These are phyloP conservation scores for Pichia sp. DNA, from an alignment of 1,139 yeast genomes.

Conservation along the genomic window DNA sequence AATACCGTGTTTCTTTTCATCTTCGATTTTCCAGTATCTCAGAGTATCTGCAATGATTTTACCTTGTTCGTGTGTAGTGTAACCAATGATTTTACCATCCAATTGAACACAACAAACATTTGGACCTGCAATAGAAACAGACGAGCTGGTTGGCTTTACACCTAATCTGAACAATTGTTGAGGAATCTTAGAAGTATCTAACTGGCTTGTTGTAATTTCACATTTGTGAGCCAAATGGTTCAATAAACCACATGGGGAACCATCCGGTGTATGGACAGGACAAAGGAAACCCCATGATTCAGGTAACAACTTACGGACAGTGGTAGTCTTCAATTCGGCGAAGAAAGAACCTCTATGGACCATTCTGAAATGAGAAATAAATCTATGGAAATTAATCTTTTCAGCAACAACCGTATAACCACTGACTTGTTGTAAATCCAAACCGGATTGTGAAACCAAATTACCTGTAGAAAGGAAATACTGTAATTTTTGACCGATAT, in stretches of 20 bases:
- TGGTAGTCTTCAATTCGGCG: slow-evolving; percentile 94
- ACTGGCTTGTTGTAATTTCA: slow-evolving; percentile 66
- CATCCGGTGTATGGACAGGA: slow-evolving; percentile 99
- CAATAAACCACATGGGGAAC: slow-evolving; percentile 97
- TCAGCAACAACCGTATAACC: slow-evolving; percentile 99
- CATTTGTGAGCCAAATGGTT: slow-evolving; percentile 97
- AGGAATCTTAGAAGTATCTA: slow-evolving; percentile 71
- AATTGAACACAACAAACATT: slow-evolving; percentile 81
- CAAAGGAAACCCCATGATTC: slow-evolving; percentile 99
- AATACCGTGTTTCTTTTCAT: slow-evolving; percentile 50
- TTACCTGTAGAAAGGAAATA: slow-evolving; percentile 96
- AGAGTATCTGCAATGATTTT: slow-evolving; percentile 80
- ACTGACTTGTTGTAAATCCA: slow-evolving; percentile 95
- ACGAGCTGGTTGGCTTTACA: slow-evolving; percentile 66
- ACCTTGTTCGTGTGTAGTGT: slow-evolving; percentile 90
- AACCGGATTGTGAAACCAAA: slow-evolving; percentile 91
- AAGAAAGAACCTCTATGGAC: slow-evolving; percentile 99
- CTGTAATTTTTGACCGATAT: slow-evolving; percentile 90
- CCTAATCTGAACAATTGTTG: slow-evolving; percentile 65
- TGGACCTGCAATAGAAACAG: slow-evolving; percentile 71
- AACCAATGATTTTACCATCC: slow-evolving; percentile 89
- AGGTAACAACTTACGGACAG: slow-evolving; percentile 92
- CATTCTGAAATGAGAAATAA: slow-evolving; percentile 96
- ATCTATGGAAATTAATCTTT: slow-evolving; percentile 93
- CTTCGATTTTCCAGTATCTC: slow-evolving; percentile 85